Base-by-base conservation (phyloP, 345 rosid genomes). In the Pistacia vera region DNA sequence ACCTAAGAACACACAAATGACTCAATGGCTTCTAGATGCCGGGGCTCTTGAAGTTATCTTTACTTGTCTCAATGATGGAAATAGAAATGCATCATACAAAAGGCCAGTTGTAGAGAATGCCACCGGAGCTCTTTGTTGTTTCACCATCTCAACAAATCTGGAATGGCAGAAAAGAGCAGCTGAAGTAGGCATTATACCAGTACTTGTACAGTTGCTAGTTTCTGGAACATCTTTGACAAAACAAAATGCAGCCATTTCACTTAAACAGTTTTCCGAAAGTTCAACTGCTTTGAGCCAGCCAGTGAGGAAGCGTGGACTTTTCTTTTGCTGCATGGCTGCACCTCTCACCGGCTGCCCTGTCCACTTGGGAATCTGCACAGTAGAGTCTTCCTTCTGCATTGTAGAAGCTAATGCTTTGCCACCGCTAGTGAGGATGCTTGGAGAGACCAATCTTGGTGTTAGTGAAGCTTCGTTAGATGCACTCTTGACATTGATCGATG, bases 381-480 rank as follows among this genome's bases (percentile, higher is more conserved):
- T 81, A 28, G 49, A 81, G 22, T 81, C 81, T 28, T 81, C 81
- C 4, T 81, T 81, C 73, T 81, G 81, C 79, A 59, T 81, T 59
- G 11, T 78, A 17, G 71, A 81, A 35, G 84, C 81, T 22, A 71
- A 78, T 46, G 81, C 85, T 22, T 8, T 78, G 11, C 54, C 44
- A 33, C 75, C 74, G 25, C 74, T 82, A 2, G 79, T 82, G 12
- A 75, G 70, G 70, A 72, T 62, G 44, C 79, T 78, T 1, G 74
- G 70, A 16, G 85, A 82, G 18, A 66, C 30, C 0, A 74, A 82
- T 82, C 36, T 20, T 54, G 81, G 62, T 66, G 66, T 52, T 14
- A 17, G 41, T 56, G 82, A 82, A 71, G 74, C 80, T 75, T 78
- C 82, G 46, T 55, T 77, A 18, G 84, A 81, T 46, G 81, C 84